Evolutionary conservation across 2,329 filamentous ascomycete genomes (phyloP).

Genomic region (Cytospora piceae): DNA sequence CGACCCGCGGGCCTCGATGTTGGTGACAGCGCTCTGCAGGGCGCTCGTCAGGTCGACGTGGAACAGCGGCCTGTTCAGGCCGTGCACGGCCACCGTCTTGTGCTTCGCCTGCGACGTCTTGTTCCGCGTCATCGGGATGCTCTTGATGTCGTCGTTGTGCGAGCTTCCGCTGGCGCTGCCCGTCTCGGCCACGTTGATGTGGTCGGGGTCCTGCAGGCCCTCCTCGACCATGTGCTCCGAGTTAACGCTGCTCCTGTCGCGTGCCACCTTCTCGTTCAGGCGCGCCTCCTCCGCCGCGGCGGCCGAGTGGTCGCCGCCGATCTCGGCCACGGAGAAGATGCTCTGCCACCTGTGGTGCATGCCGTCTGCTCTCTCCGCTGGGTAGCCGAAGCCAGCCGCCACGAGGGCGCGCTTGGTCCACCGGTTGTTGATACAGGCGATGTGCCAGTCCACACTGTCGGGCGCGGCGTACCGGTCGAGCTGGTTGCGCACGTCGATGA

Average conservation of each 20-base stretch:
- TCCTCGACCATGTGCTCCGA: conserved; percentile 25
- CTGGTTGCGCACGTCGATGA: conserved; percentile 94
- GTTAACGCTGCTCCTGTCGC: conserved; percentile 16
- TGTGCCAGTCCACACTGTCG: conserved; percentile 88
- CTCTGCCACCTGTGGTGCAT: conserved; percentile 79
- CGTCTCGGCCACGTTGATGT: conserved; percentile 29
- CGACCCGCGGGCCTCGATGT: conserved; percentile 61
- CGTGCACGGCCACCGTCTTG: conserved; percentile 71
- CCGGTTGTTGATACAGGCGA: conserved; percentile 89
- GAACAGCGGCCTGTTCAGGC: conserved; percentile 89
- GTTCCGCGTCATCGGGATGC: conserved; percentile 39
- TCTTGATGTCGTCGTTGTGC: conserved; percentile 41
- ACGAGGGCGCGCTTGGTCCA: conserved; percentile 93
- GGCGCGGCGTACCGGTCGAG: conserved; percentile 84
- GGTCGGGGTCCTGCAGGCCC: conserved; percentile 19
- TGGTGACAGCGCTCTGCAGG: conserved; percentile 82
- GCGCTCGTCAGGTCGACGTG: conserved; percentile 91
- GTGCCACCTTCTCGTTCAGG: conserved; percentile 56
- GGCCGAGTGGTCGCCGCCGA: conserved; percentile 71
- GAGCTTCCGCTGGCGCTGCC: conserved; percentile 29
- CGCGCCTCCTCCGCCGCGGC: conserved; percentile 68
- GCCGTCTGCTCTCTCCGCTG: conserved; percentile 57
- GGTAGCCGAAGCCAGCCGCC: conserved; percentile 86
- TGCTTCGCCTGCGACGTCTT: conserved; percentile 43
- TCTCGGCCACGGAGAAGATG: conserved; percentile 92